phyloP scores from a whole-genome alignment of 805 yeast genomes.

The Hanseniaspora vineae region DNA sequence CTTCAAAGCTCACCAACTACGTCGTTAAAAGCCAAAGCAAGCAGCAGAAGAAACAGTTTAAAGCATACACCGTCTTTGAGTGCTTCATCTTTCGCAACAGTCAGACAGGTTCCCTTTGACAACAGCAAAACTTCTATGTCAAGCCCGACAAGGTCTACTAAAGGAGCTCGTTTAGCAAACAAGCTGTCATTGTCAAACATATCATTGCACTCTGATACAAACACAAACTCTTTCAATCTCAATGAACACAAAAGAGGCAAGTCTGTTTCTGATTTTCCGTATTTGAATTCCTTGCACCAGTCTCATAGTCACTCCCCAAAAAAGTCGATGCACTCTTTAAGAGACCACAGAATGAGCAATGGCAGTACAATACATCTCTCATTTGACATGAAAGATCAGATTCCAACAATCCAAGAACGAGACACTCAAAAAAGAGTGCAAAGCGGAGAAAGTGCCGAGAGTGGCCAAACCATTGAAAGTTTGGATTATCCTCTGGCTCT shows the following conservation, averaged over 20 bases:
- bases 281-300: conserved; percentile 18
- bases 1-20: not conserved
- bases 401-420: not conserved
- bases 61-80: conserved; percentile 7
- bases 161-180: conserved; percentile 18
- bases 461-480: not conserved
- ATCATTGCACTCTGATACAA: conserved; percentile 13
- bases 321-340: conserved; percentile 13
- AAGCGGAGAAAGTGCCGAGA: not conserved
- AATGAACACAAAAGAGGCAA: conserved; percentile 13
- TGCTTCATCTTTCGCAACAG: conserved; percentile 3
- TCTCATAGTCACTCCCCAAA: conserved; percentile 19
- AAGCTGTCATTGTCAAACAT: conserved; percentile 21
- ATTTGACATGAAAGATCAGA: not conserved
- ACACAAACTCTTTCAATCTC: not conserved
- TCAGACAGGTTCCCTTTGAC: conserved; percentile 15
- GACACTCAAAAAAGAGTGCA: not conserved
- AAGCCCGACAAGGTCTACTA: conserved; percentile 19
- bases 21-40: not conserved
- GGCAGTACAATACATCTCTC: not conserved
- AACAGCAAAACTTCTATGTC: conserved; percentile 13
- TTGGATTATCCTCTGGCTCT: conserved; percentile 7
- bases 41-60: conserved; percentile 1
- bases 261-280: conserved; percentile 19
- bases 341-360: no score